These are phyloP conservation scores for Carpinus viminea DNA, from an alignment of 306 rosid species.

Conservation along the genomic window DNA sequence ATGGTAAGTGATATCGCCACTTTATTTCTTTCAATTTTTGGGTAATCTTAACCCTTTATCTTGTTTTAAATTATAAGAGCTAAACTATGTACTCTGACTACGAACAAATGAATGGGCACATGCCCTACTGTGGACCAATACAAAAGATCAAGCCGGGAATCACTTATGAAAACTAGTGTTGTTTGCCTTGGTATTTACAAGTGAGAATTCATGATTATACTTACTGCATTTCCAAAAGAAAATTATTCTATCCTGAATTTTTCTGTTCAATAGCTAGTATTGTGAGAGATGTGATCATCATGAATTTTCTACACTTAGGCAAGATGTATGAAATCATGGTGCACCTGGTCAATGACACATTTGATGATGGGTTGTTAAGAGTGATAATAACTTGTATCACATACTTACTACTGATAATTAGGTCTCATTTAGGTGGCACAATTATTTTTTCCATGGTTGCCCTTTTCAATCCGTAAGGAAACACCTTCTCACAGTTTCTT, in stretches of 20 bases:
- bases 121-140: not conserved
- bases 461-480: not conserved
- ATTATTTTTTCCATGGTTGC: not conserved
- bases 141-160: not conserved
- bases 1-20: slow-evolving; percentile 49
- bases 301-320: not conserved
- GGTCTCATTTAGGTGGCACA: not conserved
- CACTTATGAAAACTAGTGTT: not conserved
- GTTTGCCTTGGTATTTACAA: not conserved
- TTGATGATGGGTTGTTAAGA: not conserved
- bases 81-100: not conserved
- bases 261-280: not conserved
- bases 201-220: not conserved
- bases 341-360: not conserved
- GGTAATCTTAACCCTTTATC: not conserved
- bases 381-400: not conserved
- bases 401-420: not conserved
- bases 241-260: not conserved
- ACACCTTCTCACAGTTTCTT: not conserved
- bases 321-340: slow-evolving; percentile 2
- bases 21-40: slow-evolving; percentile 9
- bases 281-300: slow-evolving; percentile 2
- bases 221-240: not conserved
- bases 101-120: not conserved
- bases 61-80: slow-evolving; percentile 11